Evolutionary conservation across 768 basidiomycete species (phyloP), one percentile per base, ranked within the genome.

Genomic region (Termitomyces heimii): DNA sequence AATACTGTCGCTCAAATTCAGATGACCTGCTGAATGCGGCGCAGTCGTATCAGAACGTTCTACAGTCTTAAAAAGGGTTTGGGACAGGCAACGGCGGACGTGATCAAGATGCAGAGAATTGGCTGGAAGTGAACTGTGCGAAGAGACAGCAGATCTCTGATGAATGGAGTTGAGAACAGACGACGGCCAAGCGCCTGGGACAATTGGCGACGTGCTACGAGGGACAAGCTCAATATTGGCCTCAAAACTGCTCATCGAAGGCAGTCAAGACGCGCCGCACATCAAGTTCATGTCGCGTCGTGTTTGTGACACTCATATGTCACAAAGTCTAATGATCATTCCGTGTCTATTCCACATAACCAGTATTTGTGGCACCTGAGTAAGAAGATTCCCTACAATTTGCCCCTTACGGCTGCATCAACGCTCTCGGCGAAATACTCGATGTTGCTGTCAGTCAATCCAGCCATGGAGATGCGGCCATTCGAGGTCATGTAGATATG

Each of bases 401-500:
- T 79, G 62, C 88, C 88, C 75, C 82, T 86, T 62, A 94, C 91
- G 58, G 86, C 91, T 65, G 84, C 83, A 72, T 91, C 82, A 56
- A 96, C 88, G 66, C 85, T 84, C 74, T 92, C 80, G 3, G 94
- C 92, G 70, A 97, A 94, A 78, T 95, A 92, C 65, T 86, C 85
- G 64, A 96, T 83, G 78, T 96, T 96, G 67, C 73, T 69, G 59
- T 73, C 73, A 77, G 95, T 96, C 67, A 96, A 73, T 34, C 92
- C 94, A 59, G 93, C 92, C 92, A 95, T 96, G 44, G 91, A 92
- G 65, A 95, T 94, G 63, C 94, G 87, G 20, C 94, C 94, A 70
- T 95, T 89, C 56, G 81, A 78, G n/a, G 94, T 95, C 89, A 95
- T 89, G 74, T 96, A 96, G 61, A 96, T 78, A 69, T 95, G 92